Conservation (phyloP, 176 grass and related monocot species). For the Alloteropsis semialata region DNA sequence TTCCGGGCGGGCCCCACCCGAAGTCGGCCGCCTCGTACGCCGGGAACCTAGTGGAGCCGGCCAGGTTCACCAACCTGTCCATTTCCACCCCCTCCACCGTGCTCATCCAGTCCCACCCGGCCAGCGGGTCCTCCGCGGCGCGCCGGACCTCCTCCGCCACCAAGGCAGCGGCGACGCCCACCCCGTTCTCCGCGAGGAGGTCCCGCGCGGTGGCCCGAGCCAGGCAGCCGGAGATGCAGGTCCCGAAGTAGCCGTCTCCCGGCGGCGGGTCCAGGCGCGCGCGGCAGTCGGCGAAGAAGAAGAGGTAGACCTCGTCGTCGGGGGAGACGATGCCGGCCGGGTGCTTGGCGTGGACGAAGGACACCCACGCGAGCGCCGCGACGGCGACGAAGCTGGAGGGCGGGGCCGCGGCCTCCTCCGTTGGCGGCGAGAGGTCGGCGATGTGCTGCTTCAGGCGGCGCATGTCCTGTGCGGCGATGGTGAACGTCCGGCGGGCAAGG, state of each 20-base stretch:
- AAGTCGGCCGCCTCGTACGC: slow-evolving; percentile 45
- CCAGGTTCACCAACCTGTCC: slow-evolving; percentile 1
- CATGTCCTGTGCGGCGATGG: background rate
- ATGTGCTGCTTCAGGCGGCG: slow-evolving; percentile 36
- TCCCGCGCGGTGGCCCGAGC: background rate
- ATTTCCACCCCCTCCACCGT: background rate
- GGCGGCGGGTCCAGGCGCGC: slow-evolving; percentile 30
- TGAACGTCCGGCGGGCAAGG: slow-evolving; percentile 33
- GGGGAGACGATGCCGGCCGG: background rate
- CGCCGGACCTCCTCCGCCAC: slow-evolving; percentile 10
- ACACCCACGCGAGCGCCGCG: slow-evolving; percentile 24
- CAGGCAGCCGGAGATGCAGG: slow-evolving; percentile 29
- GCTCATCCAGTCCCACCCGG: slow-evolving; percentile 24
- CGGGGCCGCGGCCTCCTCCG: background rate
- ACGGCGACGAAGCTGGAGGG: slow-evolving; percentile 44
- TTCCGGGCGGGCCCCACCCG: slow-evolving; percentile 34
- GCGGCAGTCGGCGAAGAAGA: slow-evolving; percentile 48
- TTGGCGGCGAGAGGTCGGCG: background rate
- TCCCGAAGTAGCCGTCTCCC: slow-evolving; percentile 37
- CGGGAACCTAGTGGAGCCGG: slow-evolving; percentile 33
- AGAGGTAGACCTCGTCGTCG: slow-evolving; percentile 33
- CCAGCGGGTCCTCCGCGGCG: slow-evolving; percentile 13
- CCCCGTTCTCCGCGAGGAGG: background rate
- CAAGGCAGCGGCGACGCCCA: background rate
- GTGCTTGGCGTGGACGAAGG: slow-evolving; percentile 28